Base-by-base conservation (phyloP, 2,329 filamentous ascomycete species). In the Phaeosphaeria sp. region DNA sequence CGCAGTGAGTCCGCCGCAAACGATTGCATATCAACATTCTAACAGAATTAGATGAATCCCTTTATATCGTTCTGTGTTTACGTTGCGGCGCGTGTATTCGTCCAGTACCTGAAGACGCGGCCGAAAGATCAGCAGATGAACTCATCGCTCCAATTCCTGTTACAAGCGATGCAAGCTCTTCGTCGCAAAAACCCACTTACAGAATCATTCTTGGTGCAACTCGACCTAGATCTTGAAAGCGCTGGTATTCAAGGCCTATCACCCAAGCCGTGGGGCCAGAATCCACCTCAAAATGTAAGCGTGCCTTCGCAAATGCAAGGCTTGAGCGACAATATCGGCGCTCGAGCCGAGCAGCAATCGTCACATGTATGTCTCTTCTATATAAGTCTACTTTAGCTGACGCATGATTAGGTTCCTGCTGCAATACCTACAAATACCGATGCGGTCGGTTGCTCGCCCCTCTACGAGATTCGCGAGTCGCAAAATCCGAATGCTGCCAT, bases 61-160 rank as follows among this genome's bases (percentile, higher is more conserved):
- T 98, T 97, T 74, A 90, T 96, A 68, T 93, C 92, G 0, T 98
- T 98, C 77, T 97, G 93, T 72, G 85, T 99, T 44, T 98, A 97
- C 69, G 93, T 98, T n/a, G 90, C 94, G 11, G 92, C 94, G 21
- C 87, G 95, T 51, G 94, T 98, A 0, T 98, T 98, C 72, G 90
- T 98, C 7, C 94, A 98, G 74, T 97, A 96, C 71, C 83, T 98
- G n/a, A 97, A 96, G 77, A 95, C 91, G 55, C 85, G 90, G n/a
- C 92, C 93, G 0, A 89, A 94, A 27, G 94, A 98, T 76, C 87
- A 84, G 71, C 91, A 87, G 76, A 90, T 87, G 64, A 87, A 83
- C 18, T 90, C 94, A 55, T 93, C 93, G 0, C 80, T 98, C n/a
- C 89, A 93, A 55, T 98, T 99, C 73, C 84, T 98, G 17, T 84